A percentile compares a stretch with the other conserved stretches of the same genome.
These are phyloP conservation scores for Candida quercuum DNA, from an alignment of 805 yeast species.

Conservation along the genomic window DNA sequence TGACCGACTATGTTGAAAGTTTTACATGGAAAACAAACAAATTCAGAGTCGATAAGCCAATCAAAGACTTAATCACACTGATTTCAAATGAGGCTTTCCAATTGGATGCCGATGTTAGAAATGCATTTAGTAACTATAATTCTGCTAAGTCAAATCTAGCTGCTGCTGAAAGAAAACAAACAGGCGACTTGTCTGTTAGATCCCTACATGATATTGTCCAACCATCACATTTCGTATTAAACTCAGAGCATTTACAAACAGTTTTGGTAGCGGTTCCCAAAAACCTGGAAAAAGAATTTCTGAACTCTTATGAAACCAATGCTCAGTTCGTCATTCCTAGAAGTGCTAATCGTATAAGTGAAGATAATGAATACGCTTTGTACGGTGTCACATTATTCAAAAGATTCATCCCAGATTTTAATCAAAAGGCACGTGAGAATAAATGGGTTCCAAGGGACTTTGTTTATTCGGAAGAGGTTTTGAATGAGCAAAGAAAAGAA, in stretches of 20 bases:
- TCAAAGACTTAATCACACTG: constrained; percentile 64
- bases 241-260: constrained; percentile 82
- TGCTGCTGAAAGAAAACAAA: constrained; percentile 88
- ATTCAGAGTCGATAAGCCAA: constrained; percentile 78
- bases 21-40: constrained; percentile 88
- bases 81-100: constrained; percentile 75
- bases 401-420: constrained; percentile 68
- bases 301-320: constrained; percentile 68
- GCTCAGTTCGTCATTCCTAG: constrained; percentile 87
- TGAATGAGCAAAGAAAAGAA: constrained; percentile 72
- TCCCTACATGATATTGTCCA: constrained; percentile 86
- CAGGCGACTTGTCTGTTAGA: constrained; percentile 88
- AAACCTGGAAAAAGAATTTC: constrained; percentile 51
- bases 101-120: constrained; percentile 79
- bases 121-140: constrained; percentile 69
- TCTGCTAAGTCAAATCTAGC: constrained; percentile 77
- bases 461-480: constrained; percentile 71
- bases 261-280: constrained; percentile 88
- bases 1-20: constrained; percentile 60
- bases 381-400: constrained; percentile 82
- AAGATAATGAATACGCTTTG: constrained; percentile 69
- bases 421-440: constrained; percentile 67
- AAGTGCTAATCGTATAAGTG: constrained; percentile 63
- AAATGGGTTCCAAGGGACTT: constrained; percentile 94
- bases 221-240: constrained; percentile 75